Evolutionary conservation across 495 filamentous ascomycete genomes (phyloP), one percentile per base, ranked within the genome.

Genomic region (Penicillium coprophilum): DNA sequence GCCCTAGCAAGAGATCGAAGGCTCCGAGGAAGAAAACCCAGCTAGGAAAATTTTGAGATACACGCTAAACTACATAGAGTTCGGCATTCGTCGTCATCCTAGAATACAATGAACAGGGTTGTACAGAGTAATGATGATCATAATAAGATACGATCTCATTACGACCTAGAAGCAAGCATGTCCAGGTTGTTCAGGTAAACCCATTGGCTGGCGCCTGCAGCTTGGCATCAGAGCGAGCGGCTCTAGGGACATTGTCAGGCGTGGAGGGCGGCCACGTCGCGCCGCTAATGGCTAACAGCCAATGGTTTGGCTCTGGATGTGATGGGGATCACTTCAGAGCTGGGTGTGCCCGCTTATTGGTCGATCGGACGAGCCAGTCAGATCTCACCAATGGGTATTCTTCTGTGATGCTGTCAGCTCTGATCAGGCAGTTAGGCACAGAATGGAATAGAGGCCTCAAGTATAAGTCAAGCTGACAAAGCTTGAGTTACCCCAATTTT

Each of bases 201-300:
- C 30, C n/a, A 62, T 62, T 62, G 59, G 50, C 46, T 58, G 46
- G 4, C 11, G 9, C 12, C 2, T n/a, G n/a, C 24, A 46, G 46
- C 60, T 66, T 63, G 63, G 63, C 63, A 60, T 21, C 27, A 55
- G 46, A 45, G 56, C 45, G 47, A 59, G 65, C 65, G 65, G 62
- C 57, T 65, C 54, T 45, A 65, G 65, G 62, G 57, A 45, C 47
- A 38, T 52, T 58, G 46, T 62, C 62, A 65, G 62, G 61, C 62
- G 64, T 51, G 28, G 58, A 51, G 17, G 58, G 49, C 49, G 27
- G 50, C 53, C 55, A 52, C 43, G 17, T 46, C 36, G 53, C 44
- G 58, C 32, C 61, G 47, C 55, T 61, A 60, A 58, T 44, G 39
- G 32, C 24, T 38, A 48, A 19, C 44, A 59, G 32, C 65, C 65